A percentile compares a stretch with the other conserved stretches of the same genome.
Conservation (phyloP, 2,329 filamentous ascomycete genomes). For the Diaporthe sp. region DNA sequence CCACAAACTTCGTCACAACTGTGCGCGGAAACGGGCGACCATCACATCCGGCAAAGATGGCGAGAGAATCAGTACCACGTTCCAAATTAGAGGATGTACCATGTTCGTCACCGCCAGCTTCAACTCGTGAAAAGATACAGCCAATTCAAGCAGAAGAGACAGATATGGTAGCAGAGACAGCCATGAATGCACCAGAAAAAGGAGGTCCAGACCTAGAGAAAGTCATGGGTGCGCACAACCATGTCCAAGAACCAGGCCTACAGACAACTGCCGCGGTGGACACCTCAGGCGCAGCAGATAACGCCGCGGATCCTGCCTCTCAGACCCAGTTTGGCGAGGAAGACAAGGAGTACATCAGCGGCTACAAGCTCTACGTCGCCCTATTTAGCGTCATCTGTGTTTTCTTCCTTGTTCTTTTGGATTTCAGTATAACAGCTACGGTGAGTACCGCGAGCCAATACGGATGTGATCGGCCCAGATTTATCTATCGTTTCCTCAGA, state of each 20-base stretch:
- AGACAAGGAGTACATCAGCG: not conserved
- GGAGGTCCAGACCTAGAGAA: not conserved
- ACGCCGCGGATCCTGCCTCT: not conserved
- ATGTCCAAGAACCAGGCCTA: no score
- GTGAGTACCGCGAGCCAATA: not conserved
- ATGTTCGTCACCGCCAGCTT: not conserved
- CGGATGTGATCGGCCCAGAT: not conserved
- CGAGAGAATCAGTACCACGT: not conserved
- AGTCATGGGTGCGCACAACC: not conserved
- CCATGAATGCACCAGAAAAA: not conserved
- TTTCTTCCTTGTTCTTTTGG: not conserved
- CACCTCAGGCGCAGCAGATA: not conserved
- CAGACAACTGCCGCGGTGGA: not conserved
- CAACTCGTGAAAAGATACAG: not conserved
- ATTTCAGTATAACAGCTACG: constrained; percentile 5
- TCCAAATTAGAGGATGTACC: not conserved
- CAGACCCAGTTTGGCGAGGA: not conserved
- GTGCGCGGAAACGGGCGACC: no score
- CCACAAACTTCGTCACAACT: no score
- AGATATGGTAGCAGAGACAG: no score
- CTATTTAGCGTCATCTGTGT: not conserved
- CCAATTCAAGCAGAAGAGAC: not conserved
- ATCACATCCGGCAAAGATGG: not conserved
- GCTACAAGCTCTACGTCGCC: not conserved
- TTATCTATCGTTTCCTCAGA: not conserved